Evolutionary conservation across 768 basidiomycete species (phyloP).

Genomic region (Tulasnella sp.): DNA sequence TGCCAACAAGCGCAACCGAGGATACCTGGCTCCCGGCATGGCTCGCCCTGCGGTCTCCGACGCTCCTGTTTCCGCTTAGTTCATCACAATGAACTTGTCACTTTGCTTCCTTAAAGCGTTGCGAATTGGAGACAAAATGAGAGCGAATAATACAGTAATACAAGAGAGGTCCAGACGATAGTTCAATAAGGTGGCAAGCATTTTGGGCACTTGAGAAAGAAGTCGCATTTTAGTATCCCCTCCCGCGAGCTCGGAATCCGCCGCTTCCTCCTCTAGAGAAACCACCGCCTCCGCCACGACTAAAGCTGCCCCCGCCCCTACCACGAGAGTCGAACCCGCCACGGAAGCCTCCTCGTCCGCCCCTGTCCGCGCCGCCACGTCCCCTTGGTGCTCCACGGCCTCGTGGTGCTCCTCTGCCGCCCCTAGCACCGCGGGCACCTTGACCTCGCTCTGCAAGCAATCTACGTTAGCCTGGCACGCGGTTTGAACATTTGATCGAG

Average conservation of each 20-base stretch:
- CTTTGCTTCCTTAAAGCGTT: background rate
- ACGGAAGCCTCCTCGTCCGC: slow-evolving; percentile 23
- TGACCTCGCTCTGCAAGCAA: slow-evolving; percentile 40
- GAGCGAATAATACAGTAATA: background rate
- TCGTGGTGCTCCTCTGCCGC: slow-evolving; percentile 31
- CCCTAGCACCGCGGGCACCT: slow-evolving; percentile 19
- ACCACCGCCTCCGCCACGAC: slow-evolving; percentile 23
- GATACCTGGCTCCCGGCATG: slow-evolving; percentile 42
- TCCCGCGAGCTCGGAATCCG: slow-evolving; percentile 18
- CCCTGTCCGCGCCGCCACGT: slow-evolving; percentile 32
- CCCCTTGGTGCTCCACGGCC: slow-evolving; percentile 29
- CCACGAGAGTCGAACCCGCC: background rate
- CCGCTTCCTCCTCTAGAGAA: slow-evolving; percentile 27
- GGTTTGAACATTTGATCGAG: slow-evolving; percentile 1
- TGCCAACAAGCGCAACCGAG: slow-evolving; percentile 60
- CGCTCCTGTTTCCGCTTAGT: background rate
- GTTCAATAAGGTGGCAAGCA: background rate
- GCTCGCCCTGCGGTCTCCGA: background rate
- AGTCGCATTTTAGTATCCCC: background rate
- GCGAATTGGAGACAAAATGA: background rate
- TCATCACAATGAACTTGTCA: background rate
- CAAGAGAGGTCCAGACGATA: background rate
- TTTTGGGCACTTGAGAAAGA: background rate
- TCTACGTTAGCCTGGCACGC: slow-evolving; percentile 17
- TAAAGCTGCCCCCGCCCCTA: slow-evolving; percentile 14